Evolutionary conservation across 768 basidiomycete species (phyloP).

Genomic region (Myochromella boudieri): DNA sequence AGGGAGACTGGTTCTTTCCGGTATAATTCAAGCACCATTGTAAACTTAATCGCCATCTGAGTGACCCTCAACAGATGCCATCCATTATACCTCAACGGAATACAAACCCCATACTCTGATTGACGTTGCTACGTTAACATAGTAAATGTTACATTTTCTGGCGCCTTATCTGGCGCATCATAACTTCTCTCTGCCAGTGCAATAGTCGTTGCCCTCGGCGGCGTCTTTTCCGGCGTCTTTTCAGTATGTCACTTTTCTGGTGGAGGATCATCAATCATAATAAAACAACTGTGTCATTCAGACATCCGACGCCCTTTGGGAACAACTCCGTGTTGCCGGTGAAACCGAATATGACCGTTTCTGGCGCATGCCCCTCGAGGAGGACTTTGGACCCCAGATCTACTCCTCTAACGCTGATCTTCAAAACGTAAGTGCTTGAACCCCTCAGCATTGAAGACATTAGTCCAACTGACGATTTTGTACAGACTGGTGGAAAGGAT

Average conservation of each 20-base stretch:
- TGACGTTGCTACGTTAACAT: slow-evolving; percentile 89
- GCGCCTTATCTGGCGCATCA: too few relatives aligned
- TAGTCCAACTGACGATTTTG: too few relatives aligned
- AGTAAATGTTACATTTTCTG: too few relatives aligned
- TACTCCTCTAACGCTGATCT: slow-evolving; percentile 77
- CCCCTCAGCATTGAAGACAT: too few relatives aligned
- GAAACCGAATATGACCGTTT: slow-evolving; percentile 77
- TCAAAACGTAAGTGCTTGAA: slow-evolving; percentile 56
- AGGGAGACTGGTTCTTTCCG: slow-evolving; percentile 74
- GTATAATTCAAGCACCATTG: slow-evolving; percentile 30
- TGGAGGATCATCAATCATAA: neutral
- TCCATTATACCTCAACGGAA: slow-evolving; percentile 76
- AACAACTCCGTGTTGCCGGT: slow-evolving; percentile 65
- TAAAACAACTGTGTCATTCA: slow-evolving; percentile 29
- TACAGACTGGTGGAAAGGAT: slow-evolving; percentile 71
- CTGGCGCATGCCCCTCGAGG: slow-evolving; percentile 90
- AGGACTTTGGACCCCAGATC: slow-evolving; percentile 79
- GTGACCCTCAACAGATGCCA: slow-evolving; percentile 52
- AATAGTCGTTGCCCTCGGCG: slow-evolving; percentile 71
- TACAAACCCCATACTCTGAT: slow-evolving; percentile 82
- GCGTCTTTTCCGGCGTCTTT: slow-evolving; percentile 77
- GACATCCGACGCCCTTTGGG: slow-evolving; percentile 78
- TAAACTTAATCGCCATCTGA: neutral
- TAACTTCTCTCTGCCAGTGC: slow-evolving; percentile 43
- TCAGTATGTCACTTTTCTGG: slow-evolving; percentile 43